phyloP scores from a whole-genome alignment of 352 stramenopile genomes.

The Thraustotheca clavata region DNA sequence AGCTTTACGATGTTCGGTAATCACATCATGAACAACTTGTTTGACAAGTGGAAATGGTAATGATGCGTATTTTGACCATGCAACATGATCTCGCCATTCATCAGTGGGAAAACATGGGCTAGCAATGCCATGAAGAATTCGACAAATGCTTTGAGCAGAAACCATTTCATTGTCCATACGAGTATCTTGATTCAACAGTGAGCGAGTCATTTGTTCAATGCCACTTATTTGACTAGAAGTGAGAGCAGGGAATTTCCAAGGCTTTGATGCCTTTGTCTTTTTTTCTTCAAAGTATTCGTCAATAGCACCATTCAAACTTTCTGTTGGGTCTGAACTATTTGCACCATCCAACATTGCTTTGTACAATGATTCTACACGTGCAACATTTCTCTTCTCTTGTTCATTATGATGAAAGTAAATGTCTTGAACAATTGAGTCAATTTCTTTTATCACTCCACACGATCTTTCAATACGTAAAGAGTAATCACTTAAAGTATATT shows the following conservation, averaged over 20 bases:
- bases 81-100: slow-evolving; percentile 52
- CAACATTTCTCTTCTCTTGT: slow-evolving; percentile 51
- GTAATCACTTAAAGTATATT: slow-evolving; percentile 17
- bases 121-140: slow-evolving; percentile 66
- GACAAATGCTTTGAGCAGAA: slow-evolving; percentile 56
- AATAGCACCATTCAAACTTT: slow-evolving; percentile 38
- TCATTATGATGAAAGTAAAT: slow-evolving; percentile 51
- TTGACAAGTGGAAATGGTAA: slow-evolving; percentile 38
- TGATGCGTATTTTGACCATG: slow-evolving; percentile 54
- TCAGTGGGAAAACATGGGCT: slow-evolving; percentile 48
- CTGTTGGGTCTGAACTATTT: slow-evolving; percentile 8
- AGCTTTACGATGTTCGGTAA: slow-evolving; percentile 6
- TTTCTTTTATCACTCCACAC: neutral
- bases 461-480: neutral
- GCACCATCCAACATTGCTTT: slow-evolving; percentile 34
- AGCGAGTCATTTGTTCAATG: slow-evolving; percentile 33
- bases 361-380: slow-evolving; percentile 48
- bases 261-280: slow-evolving; percentile 24
- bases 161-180: slow-evolving; percentile 29
- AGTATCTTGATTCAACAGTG: neutral
- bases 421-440: slow-evolving; percentile 38
- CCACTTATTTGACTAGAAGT: slow-evolving; percentile 37
- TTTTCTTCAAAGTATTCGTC: slow-evolving; percentile 61
- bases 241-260: slow-evolving; percentile 37
- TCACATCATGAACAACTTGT: slow-evolving; percentile 18